These are phyloP conservation scores for Carpediemonas membranifera DNA, from an alignment of 78 protist species.

Conservation along the genomic window DNA sequence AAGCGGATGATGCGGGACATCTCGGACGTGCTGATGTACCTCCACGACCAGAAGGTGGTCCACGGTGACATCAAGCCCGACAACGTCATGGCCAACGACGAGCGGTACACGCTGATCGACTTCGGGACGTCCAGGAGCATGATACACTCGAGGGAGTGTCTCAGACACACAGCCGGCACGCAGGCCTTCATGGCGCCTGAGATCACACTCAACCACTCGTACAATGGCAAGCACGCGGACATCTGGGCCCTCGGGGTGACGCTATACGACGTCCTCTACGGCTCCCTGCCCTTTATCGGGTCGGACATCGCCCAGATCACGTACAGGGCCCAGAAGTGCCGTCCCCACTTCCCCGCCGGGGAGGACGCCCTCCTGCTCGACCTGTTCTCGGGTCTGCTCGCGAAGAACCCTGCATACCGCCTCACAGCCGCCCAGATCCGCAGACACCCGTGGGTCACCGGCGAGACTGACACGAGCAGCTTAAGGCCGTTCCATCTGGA, in stretches of 20 bases:
- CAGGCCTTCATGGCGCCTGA: slow-evolving; percentile 34
- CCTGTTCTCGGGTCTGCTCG: not conserved
- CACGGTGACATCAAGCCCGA: slow-evolving; percentile 41
- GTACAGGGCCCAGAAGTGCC: too few species aligned
- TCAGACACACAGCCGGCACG: slow-evolving; percentile 5
- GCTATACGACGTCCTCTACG: slow-evolving; percentile 18
- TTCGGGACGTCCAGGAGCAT: slow-evolving; percentile 14
- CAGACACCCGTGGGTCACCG: not conserved
- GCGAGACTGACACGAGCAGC: too few species aligned
- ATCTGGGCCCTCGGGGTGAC: slow-evolving; percentile 60
- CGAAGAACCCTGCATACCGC: not conserved
- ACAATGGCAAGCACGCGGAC: slow-evolving; percentile 9
- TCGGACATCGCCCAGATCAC: too few species aligned
- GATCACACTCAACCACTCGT: not conserved
- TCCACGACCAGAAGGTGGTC: too few species aligned
- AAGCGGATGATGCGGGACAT: too few species aligned
- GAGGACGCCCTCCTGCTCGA: not conserved
- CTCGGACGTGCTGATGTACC: too few species aligned
- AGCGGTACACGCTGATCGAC: slow-evolving; percentile 14
- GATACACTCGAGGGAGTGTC: not conserved
- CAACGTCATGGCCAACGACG: slow-evolving; percentile 7
- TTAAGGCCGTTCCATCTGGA: too few species aligned
- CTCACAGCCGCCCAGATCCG: not conserved
- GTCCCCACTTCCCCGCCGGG: too few species aligned
- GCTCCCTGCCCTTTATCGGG: slow-evolving; percentile 31